Evolutionary conservation across 2,329 filamentous ascomycete species (phyloP), one percentile per base, ranked within the genome.

Genomic region (Fusarium agapanthi): DNA sequence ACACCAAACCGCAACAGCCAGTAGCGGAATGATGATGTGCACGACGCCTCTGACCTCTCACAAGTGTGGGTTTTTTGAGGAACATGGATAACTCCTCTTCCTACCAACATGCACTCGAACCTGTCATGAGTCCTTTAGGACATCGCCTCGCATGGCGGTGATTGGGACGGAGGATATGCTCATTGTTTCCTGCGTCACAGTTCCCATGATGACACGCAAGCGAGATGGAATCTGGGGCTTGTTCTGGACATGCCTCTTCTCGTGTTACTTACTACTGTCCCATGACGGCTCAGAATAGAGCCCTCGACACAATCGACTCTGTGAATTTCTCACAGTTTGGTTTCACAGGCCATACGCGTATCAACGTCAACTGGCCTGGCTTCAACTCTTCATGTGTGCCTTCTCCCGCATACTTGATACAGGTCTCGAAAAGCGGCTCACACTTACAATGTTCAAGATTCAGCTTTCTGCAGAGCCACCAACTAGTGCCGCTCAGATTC

Each of bases 101-200:
- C 11, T 47, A 18, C 16, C 32, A 7, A 26, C 18, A 20, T 11
- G 48, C 18, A 35, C 48, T 34, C 13, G n/a, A 7, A 18, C 5
- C 13, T 51, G 13, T 12, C 18, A 15, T 14, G 13, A 51, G 3
- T 35, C 9, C 3, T 3, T 15, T 9, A 7, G 16, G 5, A 4
- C 6, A 26, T 24, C n/a, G 5, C 16, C 18, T 6, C 9, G n/a
- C 2, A 51, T 51, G 9, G 22, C 18, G 6, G 18, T 35, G 18
- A 34, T 12, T 24, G 13, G 16, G n/a, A 16, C 13, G 6, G 32
- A 26, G 3, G 18, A 34, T 16, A 34, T 34, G 7, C 32, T 34
- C 32, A 34, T 14, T 34, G 38, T 75, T 9, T 61, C 60, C 14
- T 68, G 44, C 15, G 71, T 76, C 20, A 57, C 59, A 20, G 71